Conservation (phyloP, 805 yeast genomes). For the Sungouiozyma intestinalis region DNA sequence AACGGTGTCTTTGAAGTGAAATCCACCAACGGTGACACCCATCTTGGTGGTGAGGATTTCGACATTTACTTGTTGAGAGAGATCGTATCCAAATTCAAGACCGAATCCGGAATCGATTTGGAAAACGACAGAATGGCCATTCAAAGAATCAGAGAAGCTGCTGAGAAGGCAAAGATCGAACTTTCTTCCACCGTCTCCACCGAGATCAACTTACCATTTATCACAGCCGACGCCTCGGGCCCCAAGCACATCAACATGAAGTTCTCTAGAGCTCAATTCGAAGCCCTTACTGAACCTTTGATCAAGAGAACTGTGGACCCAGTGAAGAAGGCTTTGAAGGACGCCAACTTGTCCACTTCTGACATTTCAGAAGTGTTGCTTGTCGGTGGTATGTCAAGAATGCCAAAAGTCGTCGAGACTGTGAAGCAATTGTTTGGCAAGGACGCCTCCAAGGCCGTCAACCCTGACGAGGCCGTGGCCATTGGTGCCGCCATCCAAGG, state of each 20-base stretch:
- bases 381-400: slow-evolving; percentile 86
- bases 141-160: slow-evolving; percentile 77
- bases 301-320: slow-evolving; percentile 67
- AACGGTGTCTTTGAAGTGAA: slow-evolving; percentile 97
- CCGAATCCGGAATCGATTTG: slow-evolving; percentile 53
- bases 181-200: slow-evolving; percentile 60
- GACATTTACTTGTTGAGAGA: slow-evolving; percentile 80
- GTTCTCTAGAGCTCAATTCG: slow-evolving; percentile 64
- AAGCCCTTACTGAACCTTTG: slow-evolving; percentile 55
- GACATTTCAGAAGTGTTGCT: slow-evolving; percentile 69
- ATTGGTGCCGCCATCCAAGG: slow-evolving; percentile 98
- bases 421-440: slow-evolving; percentile 66
- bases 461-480: slow-evolving; percentile 92
- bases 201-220: slow-evolving; percentile 64
- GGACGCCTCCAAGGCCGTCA: slow-evolving; percentile 83
- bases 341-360: slow-evolving; percentile 54
- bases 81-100: slow-evolving; percentile 69
- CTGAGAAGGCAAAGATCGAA: slow-evolving; percentile 74
- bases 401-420: slow-evolving; percentile 69
- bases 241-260: slow-evolving; percentile 59
- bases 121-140: slow-evolving; percentile 53
- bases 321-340: slow-evolving; percentile 66
- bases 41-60: slow-evolving; percentile 82
- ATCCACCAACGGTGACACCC: slow-evolving; percentile 90
- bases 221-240: slow-evolving; percentile 71